These are phyloP conservation scores for Neolentinus lepideus DNA, from an alignment of 1,284 basidiomycete genomes.

Conservation along the genomic window DNA sequence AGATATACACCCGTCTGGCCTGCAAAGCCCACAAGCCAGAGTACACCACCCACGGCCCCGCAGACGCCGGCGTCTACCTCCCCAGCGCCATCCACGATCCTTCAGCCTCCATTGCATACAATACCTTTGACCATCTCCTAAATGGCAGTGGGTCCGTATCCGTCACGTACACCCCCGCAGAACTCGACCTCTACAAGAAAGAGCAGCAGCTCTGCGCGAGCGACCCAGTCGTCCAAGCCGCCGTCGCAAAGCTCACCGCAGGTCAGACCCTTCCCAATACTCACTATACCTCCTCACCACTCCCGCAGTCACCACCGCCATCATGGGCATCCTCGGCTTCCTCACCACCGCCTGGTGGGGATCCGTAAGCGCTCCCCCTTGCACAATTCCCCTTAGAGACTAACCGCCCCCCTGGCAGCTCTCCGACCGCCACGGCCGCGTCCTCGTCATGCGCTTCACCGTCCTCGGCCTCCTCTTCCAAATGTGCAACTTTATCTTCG, in stretches of 20 bases:
- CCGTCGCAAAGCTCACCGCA: conserved; percentile 60
- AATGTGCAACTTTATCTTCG: conserved; percentile 64
- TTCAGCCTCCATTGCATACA: not conserved
- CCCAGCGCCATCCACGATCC: not conserved
- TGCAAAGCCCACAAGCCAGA: conserved; percentile 36
- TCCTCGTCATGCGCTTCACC: conserved; percentile 54
- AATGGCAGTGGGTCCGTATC: not conserved
- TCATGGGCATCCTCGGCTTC: conserved; percentile 67
- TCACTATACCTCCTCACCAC: conserved; percentile 5
- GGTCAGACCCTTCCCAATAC: conserved; percentile 30
- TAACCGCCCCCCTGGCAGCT: conserved; percentile 32
- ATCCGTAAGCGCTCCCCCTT: conserved; percentile 37
- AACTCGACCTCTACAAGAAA: not conserved
- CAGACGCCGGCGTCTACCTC: not conserved
- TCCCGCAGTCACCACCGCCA: conserved; percentile 47
- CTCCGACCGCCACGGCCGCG: conserved; percentile 78
- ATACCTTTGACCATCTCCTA: not conserved
- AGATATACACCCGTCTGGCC: conserved; percentile 28
- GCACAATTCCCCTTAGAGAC: not conserved
- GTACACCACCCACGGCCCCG: conserved; percentile 21
- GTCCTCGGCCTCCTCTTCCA: conserved; percentile 57
- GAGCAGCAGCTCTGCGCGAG: conserved; percentile 42
- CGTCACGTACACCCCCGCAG: not conserved
- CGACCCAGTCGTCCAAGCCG: conserved; percentile 68
- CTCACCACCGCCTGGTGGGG: conserved; percentile 87